Evolutionary conservation across 352 stramenopile species (phyloP), one percentile per base, ranked within the genome.

Genomic region (Pythium utonaiense): DNA sequence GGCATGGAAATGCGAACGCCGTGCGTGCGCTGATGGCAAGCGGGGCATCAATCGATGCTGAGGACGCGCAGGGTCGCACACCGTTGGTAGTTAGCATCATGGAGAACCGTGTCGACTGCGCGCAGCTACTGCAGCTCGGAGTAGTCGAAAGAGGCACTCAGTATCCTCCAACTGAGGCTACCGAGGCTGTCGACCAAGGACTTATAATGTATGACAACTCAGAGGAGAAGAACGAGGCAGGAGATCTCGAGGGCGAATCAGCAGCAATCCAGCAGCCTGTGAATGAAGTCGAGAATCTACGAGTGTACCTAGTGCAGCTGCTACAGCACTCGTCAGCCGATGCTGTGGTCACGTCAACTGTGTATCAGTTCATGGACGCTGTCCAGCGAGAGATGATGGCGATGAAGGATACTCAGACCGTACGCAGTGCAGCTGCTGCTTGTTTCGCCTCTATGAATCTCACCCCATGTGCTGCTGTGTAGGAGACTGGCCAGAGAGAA

Each of bases 41-140:
- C 25, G 80, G 79, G 12, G 77, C 77, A 5, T 71, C 70, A 16
- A 48, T 48, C 0, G 74, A 81, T 17, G 59, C 73, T 12, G 74
- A 91, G 64, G 80, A 93, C 47, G 71, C 62, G 3, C 75, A 83
- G 52, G 80, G 80, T 22, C 71, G 78, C 0, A 87, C 80, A 4
- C 77, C 83, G 6, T 56, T 93, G 14, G 71, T 89, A 17, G 57
- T 89, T 12, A 86, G 77, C 16, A 88, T 89, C 30, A 73, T 93
- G 57, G 80, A 88, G 57, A 90, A 88, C 28, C 78, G 80, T 7
- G 65, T 89, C 3, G 74, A 79, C 30, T 89, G 83, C 36, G 77
- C 82, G 3, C 77, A 91, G 41, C 52, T 89, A 6, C 50, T 93
- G 8, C 83, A 92, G 56, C 64, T 30, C 24, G 50, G 60, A 3